A percentile compares a stretch with the other conserved stretches of the same genome.
Conservation (phyloP, 306 rosid species). For the Dryas drummondii region DNA sequence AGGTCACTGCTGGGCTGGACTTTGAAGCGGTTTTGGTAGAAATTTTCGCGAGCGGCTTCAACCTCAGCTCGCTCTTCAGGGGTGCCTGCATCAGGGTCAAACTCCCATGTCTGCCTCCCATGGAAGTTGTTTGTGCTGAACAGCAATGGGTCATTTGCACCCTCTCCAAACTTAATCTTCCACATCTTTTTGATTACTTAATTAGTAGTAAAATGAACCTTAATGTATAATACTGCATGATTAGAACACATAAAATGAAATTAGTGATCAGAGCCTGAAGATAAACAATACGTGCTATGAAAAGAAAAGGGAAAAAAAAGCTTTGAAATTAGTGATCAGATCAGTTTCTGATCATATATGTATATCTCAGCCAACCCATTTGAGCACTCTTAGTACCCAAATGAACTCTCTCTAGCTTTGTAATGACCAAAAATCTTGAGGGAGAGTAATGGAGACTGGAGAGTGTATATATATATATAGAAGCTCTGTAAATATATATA, state of each 20-base stretch:
- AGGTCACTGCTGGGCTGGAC: constrained; percentile 30
- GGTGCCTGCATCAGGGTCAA: constrained; percentile 25
- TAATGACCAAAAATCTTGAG: neutral
- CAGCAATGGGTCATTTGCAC: constrained; percentile 30
- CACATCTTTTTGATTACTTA: constrained; percentile 23
- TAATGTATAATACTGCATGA: neutral
- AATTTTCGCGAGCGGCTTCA: constrained; percentile 26
- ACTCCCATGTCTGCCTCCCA: constrained; percentile 36
- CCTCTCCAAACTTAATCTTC: constrained; percentile 35
- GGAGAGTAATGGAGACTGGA: neutral
- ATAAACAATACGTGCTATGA: neutral
- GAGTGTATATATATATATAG: too few species aligned
- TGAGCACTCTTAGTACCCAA: neutral
- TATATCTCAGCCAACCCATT: neutral
- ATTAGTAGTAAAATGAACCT: neutral
- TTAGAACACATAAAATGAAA: neutral
- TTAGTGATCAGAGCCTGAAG: neutral
- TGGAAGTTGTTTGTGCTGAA: constrained; percentile 40
- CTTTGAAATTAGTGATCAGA: neutral
- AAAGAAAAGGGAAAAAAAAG: neutral
- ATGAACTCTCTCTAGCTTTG: neutral
- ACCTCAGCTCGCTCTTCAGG: constrained; percentile 28
- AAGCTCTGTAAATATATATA: too few species aligned
- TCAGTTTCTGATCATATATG: neutral
- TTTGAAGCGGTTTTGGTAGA: constrained; percentile 28